These are phyloP conservation scores for Ascochyta lentis DNA, from an alignment of 2,329 filamentous ascomycete species.

Conservation along the genomic window DNA sequence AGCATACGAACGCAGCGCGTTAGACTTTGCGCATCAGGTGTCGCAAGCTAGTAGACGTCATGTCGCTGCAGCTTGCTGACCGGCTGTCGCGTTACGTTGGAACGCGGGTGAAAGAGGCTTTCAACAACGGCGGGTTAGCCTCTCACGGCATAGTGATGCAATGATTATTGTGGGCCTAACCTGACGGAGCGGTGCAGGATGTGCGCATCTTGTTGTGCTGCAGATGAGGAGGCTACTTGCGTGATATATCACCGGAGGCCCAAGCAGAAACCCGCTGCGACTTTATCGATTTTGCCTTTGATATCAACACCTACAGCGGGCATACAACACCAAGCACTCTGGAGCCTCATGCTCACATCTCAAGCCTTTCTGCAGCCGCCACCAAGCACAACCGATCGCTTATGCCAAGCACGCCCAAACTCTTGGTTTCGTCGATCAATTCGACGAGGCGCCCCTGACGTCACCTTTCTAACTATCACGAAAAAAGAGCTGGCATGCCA, in stretches of 20 bases:
- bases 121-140: conserved; percentile 5
- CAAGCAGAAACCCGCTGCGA: not conserved
- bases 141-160: conserved; percentile 13
- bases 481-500: too few relatives aligned
- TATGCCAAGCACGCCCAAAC: conserved; percentile 16
- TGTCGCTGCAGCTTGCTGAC: conserved; percentile 10
- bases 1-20: not conserved
- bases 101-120: conserved; percentile 1
- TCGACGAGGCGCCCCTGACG: conserved; percentile 6
- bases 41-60: conserved; percentile 11
- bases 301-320: not conserved
- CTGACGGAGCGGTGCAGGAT: not conserved
- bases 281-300: not conserved
- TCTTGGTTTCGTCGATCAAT: conserved; percentile 7
- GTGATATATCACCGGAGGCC: conserved; percentile 1
- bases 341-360: not conserved
- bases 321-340: conserved; percentile 4
- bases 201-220: not conserved
- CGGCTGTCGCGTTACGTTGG: conserved; percentile 9
- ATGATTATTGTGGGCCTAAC: conserved; percentile 6
- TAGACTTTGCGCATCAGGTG: conserved; percentile 2
- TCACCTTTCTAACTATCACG: not conserved
- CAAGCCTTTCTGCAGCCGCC: conserved; percentile 7
- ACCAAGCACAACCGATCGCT: conserved; percentile 15
- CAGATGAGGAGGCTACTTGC: not conserved